Conservation (phyloP, 1,139 yeast genomes). For the Pichia inconspicua region DNA sequence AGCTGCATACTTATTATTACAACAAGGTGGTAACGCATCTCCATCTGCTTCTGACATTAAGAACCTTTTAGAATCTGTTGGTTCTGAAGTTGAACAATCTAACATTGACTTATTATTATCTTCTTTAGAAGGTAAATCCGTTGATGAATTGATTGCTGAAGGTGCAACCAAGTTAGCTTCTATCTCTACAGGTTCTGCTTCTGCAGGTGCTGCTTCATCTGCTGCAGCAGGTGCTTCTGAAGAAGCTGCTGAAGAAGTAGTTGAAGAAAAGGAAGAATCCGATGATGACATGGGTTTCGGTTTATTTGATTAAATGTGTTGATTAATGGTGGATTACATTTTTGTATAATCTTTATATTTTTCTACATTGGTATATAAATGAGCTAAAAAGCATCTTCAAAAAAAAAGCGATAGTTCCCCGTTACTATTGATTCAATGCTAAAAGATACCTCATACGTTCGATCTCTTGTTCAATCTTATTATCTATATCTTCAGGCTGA, state of each 20-base stretch:
- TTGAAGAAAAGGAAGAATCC: slow-evolving; percentile 49
- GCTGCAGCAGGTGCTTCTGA: slow-evolving; percentile 61
- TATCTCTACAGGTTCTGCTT: slow-evolving; percentile 97
- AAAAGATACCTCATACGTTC: slow-evolving; percentile 6
- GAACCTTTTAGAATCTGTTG: slow-evolving; percentile 84
- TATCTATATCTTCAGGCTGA: neutral
- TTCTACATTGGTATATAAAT: neutral
- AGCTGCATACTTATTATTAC: slow-evolving; percentile 64
- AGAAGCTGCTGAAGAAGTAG: slow-evolving; percentile 66
- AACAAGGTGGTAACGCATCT: slow-evolving; percentile 59
- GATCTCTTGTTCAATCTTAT: slow-evolving; percentile 2
- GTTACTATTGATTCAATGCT: neutral
- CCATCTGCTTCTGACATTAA: slow-evolving; percentile 94
- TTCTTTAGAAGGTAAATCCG: slow-evolving; percentile 91
- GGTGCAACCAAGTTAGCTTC: slow-evolving; percentile 94
- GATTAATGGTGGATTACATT: neutral
- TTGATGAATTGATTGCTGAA: slow-evolving; percentile 88
- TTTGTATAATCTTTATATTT: neutral
- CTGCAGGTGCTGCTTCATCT: slow-evolving; percentile 63
- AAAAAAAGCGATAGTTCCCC: too few relatives aligned
- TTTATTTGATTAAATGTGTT: slow-evolving; percentile 28
- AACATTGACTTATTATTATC: slow-evolving; percentile 77
- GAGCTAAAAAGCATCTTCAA: neutral
- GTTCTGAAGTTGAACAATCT: slow-evolving; percentile 90
- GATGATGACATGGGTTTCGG: slow-evolving; percentile 34